Conservation (phyloP, 1,284 basidiomycete species). For the Apiotrichum mycotoxinovorans region DNA sequence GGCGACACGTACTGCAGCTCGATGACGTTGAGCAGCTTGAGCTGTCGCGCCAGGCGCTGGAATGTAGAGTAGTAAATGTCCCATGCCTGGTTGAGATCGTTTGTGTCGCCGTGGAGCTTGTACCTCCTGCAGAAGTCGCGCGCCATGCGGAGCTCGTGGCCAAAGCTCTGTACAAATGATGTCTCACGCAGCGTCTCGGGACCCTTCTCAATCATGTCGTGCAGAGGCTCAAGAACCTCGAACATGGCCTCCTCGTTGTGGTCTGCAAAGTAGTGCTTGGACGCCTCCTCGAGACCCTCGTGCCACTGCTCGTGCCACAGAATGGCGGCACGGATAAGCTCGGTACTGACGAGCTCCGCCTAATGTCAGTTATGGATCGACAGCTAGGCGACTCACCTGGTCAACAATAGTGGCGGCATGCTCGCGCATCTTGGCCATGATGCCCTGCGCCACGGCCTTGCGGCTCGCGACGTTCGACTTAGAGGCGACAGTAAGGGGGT, state of each 20-base stretch:
- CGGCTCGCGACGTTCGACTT: slow-evolving; percentile 86
- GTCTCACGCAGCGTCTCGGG: slow-evolving; percentile 93
- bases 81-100: slow-evolving; percentile 97
- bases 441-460: slow-evolving; percentile 75
- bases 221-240: slow-evolving; percentile 84
- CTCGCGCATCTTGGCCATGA: slow-evolving; percentile 92
- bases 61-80: slow-evolving; percentile 99
- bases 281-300: slow-evolving; percentile 97
- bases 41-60: slow-evolving; percentile 91
- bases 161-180: slow-evolving; percentile 92
- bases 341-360: slow-evolving; percentile 87
- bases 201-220: slow-evolving; percentile 86
- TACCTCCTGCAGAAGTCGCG: slow-evolving; percentile 86
- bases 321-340: slow-evolving; percentile 95
- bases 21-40: slow-evolving; percentile 83
- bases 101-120: slow-evolving; percentile 78
- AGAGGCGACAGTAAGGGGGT: slow-evolving; percentile 95
- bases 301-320: slow-evolving; percentile 99
- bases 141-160: slow-evolving; percentile 90
- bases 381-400: slow-evolving; percentile 52
- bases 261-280: slow-evolving; percentile 93
- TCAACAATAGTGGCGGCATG: slow-evolving; percentile 86
- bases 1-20: slow-evolving; percentile 98
- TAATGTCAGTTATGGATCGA: slow-evolving; percentile 51
- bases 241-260: slow-evolving; percentile 99